phyloP scores from a whole-genome alignment of 2,329 filamentous ascomycete genomes.

The Diaporthe citri region DNA sequence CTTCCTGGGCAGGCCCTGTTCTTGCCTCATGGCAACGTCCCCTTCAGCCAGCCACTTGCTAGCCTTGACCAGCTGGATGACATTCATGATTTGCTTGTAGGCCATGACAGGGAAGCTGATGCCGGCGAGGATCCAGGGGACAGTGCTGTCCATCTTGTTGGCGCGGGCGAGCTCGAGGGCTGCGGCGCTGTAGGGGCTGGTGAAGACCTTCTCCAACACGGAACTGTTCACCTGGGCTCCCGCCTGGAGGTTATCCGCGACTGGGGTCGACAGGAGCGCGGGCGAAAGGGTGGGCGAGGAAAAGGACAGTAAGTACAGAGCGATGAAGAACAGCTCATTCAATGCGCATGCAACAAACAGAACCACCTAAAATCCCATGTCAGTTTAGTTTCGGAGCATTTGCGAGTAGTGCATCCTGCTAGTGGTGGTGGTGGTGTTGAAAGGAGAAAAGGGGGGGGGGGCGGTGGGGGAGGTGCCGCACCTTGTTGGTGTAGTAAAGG shows the following conservation, averaged over 20 bases:
- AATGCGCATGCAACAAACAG: constrained; percentile 90
- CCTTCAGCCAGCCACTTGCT: constrained; percentile 93
- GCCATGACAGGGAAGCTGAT: constrained; percentile 89
- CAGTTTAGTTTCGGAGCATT: constrained; percentile 35
- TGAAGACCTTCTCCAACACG: constrained; percentile 80
- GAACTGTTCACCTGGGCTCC: constrained; percentile 79
- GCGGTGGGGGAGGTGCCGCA: constrained; percentile 58
- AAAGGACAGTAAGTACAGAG: constrained; percentile 97
- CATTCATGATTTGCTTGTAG: constrained; percentile 92
- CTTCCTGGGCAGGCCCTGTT: constrained; percentile 65
- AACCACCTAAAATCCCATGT: constrained; percentile 73
- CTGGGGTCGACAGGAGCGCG: constrained; percentile 75
- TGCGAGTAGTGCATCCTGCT: too few species aligned
- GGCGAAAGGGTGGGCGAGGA: constrained; percentile 90
- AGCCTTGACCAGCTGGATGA: constrained; percentile 93
- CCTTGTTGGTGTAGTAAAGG: constrained; percentile 97
- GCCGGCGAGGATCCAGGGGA: constrained; percentile 84
- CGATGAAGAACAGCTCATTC: constrained; percentile 98
- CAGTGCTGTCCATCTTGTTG: constrained; percentile 79
- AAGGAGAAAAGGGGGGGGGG: background rate
- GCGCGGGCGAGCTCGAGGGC: constrained; percentile 92
- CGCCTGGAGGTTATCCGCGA: constrained; percentile 68
- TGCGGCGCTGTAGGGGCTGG: constrained; percentile 90
- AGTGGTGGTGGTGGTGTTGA: background rate
- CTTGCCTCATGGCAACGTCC: constrained; percentile 76